Conservation (phyloP, 495 filamentous ascomycete genomes). For the Durotheca rogersii region DNA sequence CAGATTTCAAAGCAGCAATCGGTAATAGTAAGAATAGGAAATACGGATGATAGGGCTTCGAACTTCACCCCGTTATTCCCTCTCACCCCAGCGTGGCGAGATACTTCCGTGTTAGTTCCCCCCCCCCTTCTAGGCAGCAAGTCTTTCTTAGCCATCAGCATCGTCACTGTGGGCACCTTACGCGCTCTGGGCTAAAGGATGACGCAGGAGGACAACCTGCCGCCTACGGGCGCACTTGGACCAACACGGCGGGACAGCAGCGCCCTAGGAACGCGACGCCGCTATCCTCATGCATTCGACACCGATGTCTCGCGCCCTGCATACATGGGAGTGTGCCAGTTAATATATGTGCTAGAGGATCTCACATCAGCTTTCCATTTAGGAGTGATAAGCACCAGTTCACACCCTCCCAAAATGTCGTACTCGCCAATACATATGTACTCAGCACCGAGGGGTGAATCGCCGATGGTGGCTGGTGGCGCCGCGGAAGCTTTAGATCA, state of each 20-base stretch:
- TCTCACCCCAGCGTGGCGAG: too few species aligned
- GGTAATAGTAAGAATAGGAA: too few species aligned
- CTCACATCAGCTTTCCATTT: slow-evolving; percentile 27
- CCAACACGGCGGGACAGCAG: slow-evolving; percentile 7
- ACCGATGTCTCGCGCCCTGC: slow-evolving; percentile 8
- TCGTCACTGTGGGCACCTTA: slow-evolving; percentile 1
- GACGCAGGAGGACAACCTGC: slow-evolving; percentile 20
- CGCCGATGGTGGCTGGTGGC: too few species aligned
- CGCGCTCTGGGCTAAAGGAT: slow-evolving; percentile 18
- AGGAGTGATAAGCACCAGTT: slow-evolving; percentile 7
- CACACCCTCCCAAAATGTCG: too few species aligned
- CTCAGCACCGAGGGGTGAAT: background rate
- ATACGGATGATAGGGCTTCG: slow-evolving; percentile 1
- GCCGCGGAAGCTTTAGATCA: too few species aligned
- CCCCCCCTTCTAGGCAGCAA: too few species aligned
- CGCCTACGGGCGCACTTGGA: slow-evolving; percentile 1
- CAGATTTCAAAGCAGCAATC: too few species aligned
- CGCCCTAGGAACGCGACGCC: slow-evolving; percentile 14
- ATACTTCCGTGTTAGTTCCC: too few species aligned
- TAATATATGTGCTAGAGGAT: slow-evolving; percentile 13
- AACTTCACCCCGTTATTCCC: too few species aligned
- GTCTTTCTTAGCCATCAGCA: background rate
- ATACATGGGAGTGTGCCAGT: slow-evolving; percentile 12
- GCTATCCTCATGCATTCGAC: slow-evolving; percentile 10
- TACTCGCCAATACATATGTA: slow-evolving; percentile 7